A percentile compares a stretch with the other conserved stretches of the same genome.
phyloP scores from a whole-genome alignment of 148 eudicot species.

The Fagopyrum esculentum region DNA sequence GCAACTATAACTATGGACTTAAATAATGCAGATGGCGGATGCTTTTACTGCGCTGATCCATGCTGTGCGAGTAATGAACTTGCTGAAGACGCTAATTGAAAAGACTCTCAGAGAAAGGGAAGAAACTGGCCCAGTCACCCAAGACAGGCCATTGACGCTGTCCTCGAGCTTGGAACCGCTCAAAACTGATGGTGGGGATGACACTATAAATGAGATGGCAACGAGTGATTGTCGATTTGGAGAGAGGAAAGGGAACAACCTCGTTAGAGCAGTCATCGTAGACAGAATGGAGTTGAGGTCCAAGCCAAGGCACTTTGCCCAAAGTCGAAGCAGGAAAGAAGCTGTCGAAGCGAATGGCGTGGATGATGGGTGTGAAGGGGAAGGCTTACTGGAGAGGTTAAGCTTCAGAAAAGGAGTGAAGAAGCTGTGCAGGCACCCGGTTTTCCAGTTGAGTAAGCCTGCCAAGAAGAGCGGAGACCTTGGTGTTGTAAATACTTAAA shows the following conservation, averaged over 20 bases:
- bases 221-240: constrained; percentile 9
- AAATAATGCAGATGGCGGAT: constrained; percentile 72
- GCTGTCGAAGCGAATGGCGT: not conserved
- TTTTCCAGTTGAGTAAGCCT: constrained; percentile 57
- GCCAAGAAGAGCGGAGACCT: constrained; percentile 37
- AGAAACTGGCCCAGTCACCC: constrained; percentile 17
- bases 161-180: not conserved
- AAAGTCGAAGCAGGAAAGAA: not conserved
- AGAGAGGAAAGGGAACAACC: constrained; percentile 15
- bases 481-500: constrained; percentile 33
- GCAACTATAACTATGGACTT: not conserved
- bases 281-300: constrained; percentile 34
- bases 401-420: constrained; percentile 52
- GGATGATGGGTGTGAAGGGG: constrained; percentile 29
- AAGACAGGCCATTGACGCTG: not conserved
- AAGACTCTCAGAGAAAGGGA: constrained; percentile 49
- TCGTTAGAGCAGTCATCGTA: constrained; percentile 28
- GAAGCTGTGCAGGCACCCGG: constrained; percentile 64
- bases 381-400: constrained; percentile 46
- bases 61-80: constrained; percentile 94
- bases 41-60: constrained; percentile 88
- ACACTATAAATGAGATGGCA: constrained; percentile 10
- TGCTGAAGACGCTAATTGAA: constrained; percentile 61
- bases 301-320: constrained; percentile 30
- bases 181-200: not conserved